Percentiles rank a stretch among this genome's conserved stretches.
Evolutionary conservation across 176 grass and related monocot genomes (phyloP).

Genomic region (Cenchrus purpureus): DNA sequence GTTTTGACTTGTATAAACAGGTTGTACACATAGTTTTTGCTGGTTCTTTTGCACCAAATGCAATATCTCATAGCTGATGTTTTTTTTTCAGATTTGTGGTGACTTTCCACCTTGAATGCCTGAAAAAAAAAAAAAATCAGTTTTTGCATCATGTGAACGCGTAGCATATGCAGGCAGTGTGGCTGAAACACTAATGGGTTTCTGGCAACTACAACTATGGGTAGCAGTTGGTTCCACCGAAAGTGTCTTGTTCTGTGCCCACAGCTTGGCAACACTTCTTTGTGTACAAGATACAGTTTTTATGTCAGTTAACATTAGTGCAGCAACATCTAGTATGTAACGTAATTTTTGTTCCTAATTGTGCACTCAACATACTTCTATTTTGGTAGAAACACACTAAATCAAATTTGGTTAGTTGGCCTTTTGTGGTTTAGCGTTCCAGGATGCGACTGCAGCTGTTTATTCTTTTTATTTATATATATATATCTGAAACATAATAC

Average conservation of each 20-base stretch:
- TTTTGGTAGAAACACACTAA: background rate
- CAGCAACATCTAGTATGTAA: slow-evolving; percentile 17
- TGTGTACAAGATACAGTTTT: background rate
- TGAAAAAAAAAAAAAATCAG: background rate
- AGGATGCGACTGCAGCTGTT: no score
- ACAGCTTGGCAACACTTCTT: slow-evolving; percentile 1
- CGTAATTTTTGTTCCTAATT: background rate
- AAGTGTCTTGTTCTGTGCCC: slow-evolving; percentile 23
- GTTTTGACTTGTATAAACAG: slow-evolving; percentile 9
- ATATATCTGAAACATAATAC: no score
- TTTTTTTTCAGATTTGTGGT: slow-evolving; percentile 23
- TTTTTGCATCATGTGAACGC: slow-evolving; percentile 20
- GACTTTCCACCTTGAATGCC: slow-evolving; percentile 20
- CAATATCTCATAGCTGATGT: slow-evolving; percentile 8
- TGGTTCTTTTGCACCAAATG: slow-evolving; percentile 6
- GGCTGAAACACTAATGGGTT: slow-evolving; percentile 16
- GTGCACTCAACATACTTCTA: background rate
- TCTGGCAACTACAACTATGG: slow-evolving; percentile 3
- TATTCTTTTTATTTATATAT: no score
- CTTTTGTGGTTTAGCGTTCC: no score
- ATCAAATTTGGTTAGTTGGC: background rate
- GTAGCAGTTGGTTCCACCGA: background rate
- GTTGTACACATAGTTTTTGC: slow-evolving; percentile 13
- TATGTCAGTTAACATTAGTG: background rate
- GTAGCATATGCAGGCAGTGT: slow-evolving; percentile 4